Conservation (phyloP, 1,284 basidiomycete genomes). For the Vanrija humicola region DNA sequence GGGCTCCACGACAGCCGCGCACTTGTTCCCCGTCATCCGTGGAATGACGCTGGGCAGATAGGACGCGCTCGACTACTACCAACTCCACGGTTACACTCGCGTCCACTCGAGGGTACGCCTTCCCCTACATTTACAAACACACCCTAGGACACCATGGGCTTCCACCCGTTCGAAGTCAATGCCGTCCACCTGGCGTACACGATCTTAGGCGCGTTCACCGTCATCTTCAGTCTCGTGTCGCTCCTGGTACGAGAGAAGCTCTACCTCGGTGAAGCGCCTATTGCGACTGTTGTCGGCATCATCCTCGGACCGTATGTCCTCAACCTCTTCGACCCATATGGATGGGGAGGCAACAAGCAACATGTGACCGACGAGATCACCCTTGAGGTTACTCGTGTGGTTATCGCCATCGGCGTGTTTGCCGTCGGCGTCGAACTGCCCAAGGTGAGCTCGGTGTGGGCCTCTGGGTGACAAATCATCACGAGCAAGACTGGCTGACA, state of each 20-base stretch:
- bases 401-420: conserved; percentile 95
- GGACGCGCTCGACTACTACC: too few relatives aligned
- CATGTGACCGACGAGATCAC: conserved; percentile 65
- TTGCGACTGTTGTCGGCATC: conserved; percentile 92
- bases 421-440: conserved; percentile 95
- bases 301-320: conserved; percentile 84
- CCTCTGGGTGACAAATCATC: neutral
- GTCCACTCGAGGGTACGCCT: neutral
- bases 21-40: too few relatives aligned
- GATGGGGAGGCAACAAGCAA: conserved; percentile 63
- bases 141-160: conserved; percentile 22
- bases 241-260: conserved; percentile 87
- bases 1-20: too few relatives aligned
- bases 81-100: neutral
- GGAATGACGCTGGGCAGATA: too few relatives aligned
- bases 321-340: conserved; percentile 76
- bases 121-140: neutral
- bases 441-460: conserved; percentile 52
- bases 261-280: conserved; percentile 94
- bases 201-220: conserved; percentile 75
- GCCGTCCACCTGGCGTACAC: conserved; percentile 62
- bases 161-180: conserved; percentile 48
- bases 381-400: conserved; percentile 88
- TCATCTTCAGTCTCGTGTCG: conserved; percentile 79
- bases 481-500: neutral